Evolutionary conservation across 139 green algal genomes (phyloP).

Genomic region (Spirogloea muscicola): DNA sequence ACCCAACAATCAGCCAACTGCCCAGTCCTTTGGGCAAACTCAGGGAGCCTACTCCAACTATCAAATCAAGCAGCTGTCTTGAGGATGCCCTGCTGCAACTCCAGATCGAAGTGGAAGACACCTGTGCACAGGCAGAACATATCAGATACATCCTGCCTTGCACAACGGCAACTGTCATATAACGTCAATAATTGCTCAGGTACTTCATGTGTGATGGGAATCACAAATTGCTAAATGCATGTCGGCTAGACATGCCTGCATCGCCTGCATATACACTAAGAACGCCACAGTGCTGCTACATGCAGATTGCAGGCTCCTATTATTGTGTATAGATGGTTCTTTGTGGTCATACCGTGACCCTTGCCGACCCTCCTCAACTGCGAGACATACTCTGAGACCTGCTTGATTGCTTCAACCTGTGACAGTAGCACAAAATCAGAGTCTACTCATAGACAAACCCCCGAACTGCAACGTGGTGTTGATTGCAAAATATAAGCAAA

Average conservation of each 20-base stretch:
- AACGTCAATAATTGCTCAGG: background rate
- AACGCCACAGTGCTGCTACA: background rate
- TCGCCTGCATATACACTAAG: background rate
- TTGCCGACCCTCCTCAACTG: constrained; percentile 85
- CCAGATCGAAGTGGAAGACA: constrained; percentile 45
- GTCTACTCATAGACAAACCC: too few relatives aligned
- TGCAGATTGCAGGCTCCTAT: background rate
- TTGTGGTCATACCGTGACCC: constrained; percentile 68
- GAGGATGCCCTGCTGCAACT: constrained; percentile 35
- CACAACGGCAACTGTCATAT: background rate
- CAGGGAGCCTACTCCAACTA: too few relatives aligned
- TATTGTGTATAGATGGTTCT: background rate
- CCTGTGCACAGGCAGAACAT: background rate
- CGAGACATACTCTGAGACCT: constrained; percentile 77
- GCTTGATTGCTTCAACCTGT: constrained; percentile 68
- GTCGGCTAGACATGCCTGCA: background rate
- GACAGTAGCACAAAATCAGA: background rate
- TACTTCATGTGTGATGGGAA: background rate
- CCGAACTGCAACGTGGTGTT: too few relatives aligned
- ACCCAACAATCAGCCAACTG: too few relatives aligned
- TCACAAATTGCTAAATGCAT: background rate
- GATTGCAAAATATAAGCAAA: too few relatives aligned
- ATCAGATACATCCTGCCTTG: background rate
- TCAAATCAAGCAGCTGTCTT: too few relatives aligned
- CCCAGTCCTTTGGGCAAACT: too few relatives aligned